Conservation (phyloP, 2,329 filamentous ascomycete genomes). For the Ceratocystis papillata region DNA sequence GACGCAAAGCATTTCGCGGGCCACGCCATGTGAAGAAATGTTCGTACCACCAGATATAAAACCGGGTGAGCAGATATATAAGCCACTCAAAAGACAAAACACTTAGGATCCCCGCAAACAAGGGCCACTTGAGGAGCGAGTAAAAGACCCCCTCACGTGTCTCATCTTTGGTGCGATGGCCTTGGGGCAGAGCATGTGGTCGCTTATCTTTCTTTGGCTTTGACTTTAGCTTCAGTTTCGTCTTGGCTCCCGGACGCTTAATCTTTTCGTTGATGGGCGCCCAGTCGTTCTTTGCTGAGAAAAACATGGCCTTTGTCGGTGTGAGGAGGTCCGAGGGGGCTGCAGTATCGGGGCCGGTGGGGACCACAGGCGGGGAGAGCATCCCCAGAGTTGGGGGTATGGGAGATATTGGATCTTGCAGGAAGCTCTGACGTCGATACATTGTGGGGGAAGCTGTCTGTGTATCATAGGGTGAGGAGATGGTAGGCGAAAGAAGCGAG, state of each 20-base stretch:
- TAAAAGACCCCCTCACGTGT: constrained; percentile 91
- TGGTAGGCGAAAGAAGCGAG: constrained; percentile 51
- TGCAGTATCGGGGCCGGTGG: constrained; percentile 25
- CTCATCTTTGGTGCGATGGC: constrained; percentile 67
- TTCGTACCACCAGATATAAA: constrained; percentile 90
- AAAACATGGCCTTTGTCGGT: constrained; percentile 44
- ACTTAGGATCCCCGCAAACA: constrained; percentile 52
- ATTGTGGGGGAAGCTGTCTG: constrained; percentile 17
- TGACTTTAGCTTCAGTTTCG: constrained; percentile 3
- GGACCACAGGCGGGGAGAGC: constrained; percentile 33
- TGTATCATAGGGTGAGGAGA: constrained; percentile 35
- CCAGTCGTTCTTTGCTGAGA: constrained; percentile 93
- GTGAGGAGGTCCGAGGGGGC: constrained; percentile 27
- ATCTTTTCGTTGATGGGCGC: constrained; percentile 71
- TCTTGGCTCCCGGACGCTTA: constrained; percentile 32
- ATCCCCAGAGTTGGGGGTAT: constrained; percentile 26
- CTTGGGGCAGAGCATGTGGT: constrained; percentile 32
- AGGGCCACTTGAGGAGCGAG: constrained; percentile 78
- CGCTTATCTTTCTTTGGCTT: constrained; percentile 30
- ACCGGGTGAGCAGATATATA: constrained; percentile 66
- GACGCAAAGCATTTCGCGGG: constrained; percentile 57
- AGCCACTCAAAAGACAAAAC: constrained; percentile 30
- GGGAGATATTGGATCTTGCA: constrained; percentile 16
- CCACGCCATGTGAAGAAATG: constrained; percentile 86
- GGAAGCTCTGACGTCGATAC: constrained; percentile 28